A percentile compares a stretch with the other conserved stretches of the same genome.
Conservation (phyloP, 192 early-diverging fungal species). For the Phlyctochytrium planicorne region DNA sequence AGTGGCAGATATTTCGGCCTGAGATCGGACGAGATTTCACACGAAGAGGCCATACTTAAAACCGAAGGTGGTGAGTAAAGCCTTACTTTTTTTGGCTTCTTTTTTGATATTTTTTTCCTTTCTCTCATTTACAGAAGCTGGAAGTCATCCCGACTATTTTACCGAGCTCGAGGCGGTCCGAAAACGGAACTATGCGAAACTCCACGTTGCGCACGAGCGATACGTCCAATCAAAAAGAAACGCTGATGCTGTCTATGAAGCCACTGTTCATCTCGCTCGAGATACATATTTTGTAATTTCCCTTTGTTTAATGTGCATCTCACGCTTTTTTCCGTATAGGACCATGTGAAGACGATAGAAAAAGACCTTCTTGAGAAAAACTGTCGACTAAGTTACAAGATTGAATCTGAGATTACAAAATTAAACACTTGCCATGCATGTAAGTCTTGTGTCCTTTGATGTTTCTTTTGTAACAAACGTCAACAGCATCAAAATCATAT, state of each 20-base stretch:
- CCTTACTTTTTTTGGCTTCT: not conserved
- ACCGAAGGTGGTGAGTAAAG: no score
- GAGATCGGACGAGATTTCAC: not conserved
- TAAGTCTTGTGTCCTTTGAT: no score
- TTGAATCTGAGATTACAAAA: no score
- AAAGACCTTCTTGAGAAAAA: no score
- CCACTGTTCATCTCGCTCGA: not conserved
- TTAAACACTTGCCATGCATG: no score
- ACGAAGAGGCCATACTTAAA: not conserved
- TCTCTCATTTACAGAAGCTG: no score
- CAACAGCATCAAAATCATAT: no score
- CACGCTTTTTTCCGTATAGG: no score
- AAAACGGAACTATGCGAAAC: not conserved
- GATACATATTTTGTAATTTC: slow-evolving; percentile 12
- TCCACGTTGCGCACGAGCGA: not conserved
- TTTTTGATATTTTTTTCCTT: not conserved
- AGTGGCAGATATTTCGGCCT: not conserved
- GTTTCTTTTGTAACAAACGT: no score
- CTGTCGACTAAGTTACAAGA: no score
- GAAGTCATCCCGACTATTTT: not conserved
- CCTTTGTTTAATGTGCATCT: no score
- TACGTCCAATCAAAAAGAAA: not conserved
- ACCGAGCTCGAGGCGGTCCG: not conserved
- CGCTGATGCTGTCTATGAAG: slow-evolving; percentile 11
- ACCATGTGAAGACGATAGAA: no score